A percentile compares a stretch with the other conserved stretches of the same genome.
These are phyloP conservation scores for Arthrobotrys pseudoclavata DNA, from an alignment of 2,329 filamentous ascomycete genomes.

Conservation along the genomic window DNA sequence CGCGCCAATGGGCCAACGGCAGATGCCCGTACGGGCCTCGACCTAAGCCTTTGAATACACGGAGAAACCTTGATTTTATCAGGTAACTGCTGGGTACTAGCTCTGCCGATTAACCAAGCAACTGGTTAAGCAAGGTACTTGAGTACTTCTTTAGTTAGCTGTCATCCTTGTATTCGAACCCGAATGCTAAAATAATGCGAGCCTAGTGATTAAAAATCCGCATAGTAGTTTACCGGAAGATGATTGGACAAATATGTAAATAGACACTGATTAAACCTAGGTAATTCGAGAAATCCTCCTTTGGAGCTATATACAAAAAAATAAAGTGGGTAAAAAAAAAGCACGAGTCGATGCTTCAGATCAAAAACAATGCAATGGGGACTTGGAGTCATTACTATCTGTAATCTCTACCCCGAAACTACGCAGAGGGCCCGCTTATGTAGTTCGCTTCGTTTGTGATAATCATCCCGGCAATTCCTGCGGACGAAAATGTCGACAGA, in stretches of 20 bases:
- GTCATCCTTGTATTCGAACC: too few species aligned
- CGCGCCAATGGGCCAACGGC: constrained; percentile 30
- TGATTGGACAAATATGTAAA: not conserved
- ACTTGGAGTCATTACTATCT: not conserved
- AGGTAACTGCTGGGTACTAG: too few species aligned
- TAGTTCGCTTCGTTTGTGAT: constrained; percentile 65
- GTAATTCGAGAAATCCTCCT: not conserved
- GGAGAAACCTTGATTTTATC: not conserved
- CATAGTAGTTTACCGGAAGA: too few species aligned
- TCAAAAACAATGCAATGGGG: not conserved
- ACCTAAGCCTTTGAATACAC: not conserved
- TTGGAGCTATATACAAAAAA: not conserved
- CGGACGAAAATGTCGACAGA: constrained; percentile 69
- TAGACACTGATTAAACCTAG: not conserved
- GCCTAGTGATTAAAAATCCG: too few species aligned
- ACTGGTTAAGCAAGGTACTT: too few species aligned
- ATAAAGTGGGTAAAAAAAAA: not conserved
- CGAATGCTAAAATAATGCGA: too few species aligned
- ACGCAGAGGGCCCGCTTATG: constrained; percentile 20
- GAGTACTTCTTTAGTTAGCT: too few species aligned
- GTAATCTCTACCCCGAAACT: not conserved
- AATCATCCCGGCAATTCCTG: constrained; percentile 68
- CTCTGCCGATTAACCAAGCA: too few species aligned
- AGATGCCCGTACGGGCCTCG: constrained; percentile 16
- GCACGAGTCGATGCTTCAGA: not conserved